A percentile compares a stretch with the other conserved stretches of the same genome.
Conservation (phyloP, 495 filamentous ascomycete genomes). For the Hypoxylon rickii region DNA sequence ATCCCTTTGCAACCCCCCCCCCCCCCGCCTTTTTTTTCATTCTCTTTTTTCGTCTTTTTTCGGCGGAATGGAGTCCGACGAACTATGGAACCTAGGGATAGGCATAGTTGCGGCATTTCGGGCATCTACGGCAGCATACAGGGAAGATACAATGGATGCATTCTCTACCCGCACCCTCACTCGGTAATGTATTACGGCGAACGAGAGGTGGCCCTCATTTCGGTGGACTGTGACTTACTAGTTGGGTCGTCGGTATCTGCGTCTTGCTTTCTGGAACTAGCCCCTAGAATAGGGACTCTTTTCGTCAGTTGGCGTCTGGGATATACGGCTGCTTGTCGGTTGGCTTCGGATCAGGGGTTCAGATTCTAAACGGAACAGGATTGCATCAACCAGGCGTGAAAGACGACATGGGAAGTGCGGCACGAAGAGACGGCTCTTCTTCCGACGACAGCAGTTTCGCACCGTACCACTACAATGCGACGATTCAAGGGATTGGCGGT, state of each 20-base stretch:
- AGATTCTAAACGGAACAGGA: conserved; percentile 33
- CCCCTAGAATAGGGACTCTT: neutral
- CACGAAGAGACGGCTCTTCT: conserved; percentile 11
- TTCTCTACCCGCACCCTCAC: conserved; percentile 19
- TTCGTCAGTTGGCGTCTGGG: conserved; percentile 14
- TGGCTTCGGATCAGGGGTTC: conserved; percentile 28
- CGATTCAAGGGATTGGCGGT: conserved; percentile 1
- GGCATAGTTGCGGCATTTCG: conserved; percentile 33
- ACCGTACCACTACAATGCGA: conserved; percentile 11
- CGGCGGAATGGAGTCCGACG: conserved; percentile 16
- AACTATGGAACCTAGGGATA: conserved; percentile 28
- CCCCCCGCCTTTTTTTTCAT: neutral
- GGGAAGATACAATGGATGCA: conserved; percentile 15
- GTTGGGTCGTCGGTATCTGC: conserved; percentile 18
- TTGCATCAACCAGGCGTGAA: conserved; percentile 29
- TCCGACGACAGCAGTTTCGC: conserved; percentile 5
- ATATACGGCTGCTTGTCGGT: conserved; percentile 4
- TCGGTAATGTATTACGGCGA: conserved; percentile 34
- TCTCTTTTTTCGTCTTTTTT: conserved; percentile 21
- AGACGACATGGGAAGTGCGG: conserved; percentile 15
- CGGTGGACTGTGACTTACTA: conserved; percentile 22
- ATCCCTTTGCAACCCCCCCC: too few species aligned
- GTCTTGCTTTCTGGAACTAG: conserved; percentile 16
- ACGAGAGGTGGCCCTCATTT: conserved; percentile 22
- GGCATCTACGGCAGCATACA: conserved; percentile 35